These are phyloP conservation scores for Suhomyces yuchorum DNA, from an alignment of 1,139 yeast species.

Conservation along the genomic window DNA sequence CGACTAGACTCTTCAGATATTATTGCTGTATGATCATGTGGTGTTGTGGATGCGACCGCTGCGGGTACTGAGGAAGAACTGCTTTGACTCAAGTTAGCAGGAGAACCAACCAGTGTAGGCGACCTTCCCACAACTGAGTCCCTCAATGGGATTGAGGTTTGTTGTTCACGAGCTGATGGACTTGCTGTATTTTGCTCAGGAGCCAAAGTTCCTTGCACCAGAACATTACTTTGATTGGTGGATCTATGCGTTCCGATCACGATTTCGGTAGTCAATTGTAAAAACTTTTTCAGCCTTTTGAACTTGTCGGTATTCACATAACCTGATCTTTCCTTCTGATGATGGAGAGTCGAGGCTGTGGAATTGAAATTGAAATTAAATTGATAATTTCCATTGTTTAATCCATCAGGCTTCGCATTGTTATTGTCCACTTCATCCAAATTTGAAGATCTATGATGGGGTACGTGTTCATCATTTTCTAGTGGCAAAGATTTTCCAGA, in stretches of 20 bases:
- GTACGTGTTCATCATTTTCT: conserved; percentile 33
- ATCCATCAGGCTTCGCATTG: conserved; percentile 20
- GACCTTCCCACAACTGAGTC: conserved; percentile 2
- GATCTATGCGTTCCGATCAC: conserved; percentile 73
- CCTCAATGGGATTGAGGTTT: not conserved
- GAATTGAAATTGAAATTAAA: conserved; percentile 32
- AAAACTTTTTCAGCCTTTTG: conserved; percentile 72
- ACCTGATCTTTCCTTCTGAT: conserved; percentile 42
- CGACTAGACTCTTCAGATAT: conserved; percentile 3
- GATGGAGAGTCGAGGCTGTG: conserved; percentile 19
- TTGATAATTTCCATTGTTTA: conserved; percentile 21
- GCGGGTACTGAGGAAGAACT: conserved; percentile 5
- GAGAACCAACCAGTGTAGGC: conserved; percentile 8
- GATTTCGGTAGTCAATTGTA: conserved; percentile 77
- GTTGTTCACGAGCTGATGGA: not conserved
- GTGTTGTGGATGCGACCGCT: not conserved
- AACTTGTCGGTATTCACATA: conserved; percentile 78
- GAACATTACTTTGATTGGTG: not conserved
- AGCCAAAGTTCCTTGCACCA: not conserved
- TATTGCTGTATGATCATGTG: not conserved
- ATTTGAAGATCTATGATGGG: conserved; percentile 7
- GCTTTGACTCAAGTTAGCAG: conserved; percentile 6
- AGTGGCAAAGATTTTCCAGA: conserved; percentile 43
- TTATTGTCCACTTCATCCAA: conserved; percentile 14
- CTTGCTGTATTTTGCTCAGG: not conserved